Evolutionary conservation across 768 basidiomycete genomes (phyloP), one percentile per base, ranked within the genome.

Genomic region (Rhizopogon rudus): DNA sequence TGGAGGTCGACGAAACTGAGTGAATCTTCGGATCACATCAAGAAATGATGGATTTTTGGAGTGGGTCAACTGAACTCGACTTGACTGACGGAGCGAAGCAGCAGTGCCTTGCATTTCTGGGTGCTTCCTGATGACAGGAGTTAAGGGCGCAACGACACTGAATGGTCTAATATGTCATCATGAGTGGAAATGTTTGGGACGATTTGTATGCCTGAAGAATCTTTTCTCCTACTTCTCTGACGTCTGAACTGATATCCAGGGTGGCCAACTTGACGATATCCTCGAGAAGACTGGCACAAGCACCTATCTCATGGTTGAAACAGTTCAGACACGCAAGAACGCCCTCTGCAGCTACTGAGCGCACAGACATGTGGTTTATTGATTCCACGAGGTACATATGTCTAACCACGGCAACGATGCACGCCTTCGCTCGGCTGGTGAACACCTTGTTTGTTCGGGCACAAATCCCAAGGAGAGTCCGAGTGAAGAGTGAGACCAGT

Each of bases 101-200:
- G 29, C 7, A 7, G 20, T 20, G 20, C 20, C 7, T 29, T 68
- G 72, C 48, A 81, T 77, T 55, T 84, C 83, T 3, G 92, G 78
- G 63, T 90, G 89, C 68, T 87, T 90, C 61, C 81, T 85, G 39
- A 83, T 83, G 3, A 82, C 86, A 1, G 91, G 91, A 20, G 20
- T 20, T 10, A 93, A 75, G 16, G 89, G 89, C 4, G 75, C 75
- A 13, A 79, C 77, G 63, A 93, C 93, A 48, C 91, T 93, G 57
- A 13, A 51, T 33, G 45, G 40, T 4, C 20, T 20, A 20, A 43
- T 41, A 8, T 65, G 91, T 90, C 20, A 20, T 20, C 20, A 20
- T 20, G 20, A 20, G 20, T 20, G 20, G n/a, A n/a, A n/a, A n/a
- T n/a, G n/a, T n/a, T n/a, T n/a, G n/a, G 20, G 20, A 20, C 20